A percentile compares a stretch with the other conserved stretches of the same genome.
These are phyloP conservation scores for Brassica incana DNA, from an alignment of 345 rosid genomes.

Conservation along the genomic window DNA sequence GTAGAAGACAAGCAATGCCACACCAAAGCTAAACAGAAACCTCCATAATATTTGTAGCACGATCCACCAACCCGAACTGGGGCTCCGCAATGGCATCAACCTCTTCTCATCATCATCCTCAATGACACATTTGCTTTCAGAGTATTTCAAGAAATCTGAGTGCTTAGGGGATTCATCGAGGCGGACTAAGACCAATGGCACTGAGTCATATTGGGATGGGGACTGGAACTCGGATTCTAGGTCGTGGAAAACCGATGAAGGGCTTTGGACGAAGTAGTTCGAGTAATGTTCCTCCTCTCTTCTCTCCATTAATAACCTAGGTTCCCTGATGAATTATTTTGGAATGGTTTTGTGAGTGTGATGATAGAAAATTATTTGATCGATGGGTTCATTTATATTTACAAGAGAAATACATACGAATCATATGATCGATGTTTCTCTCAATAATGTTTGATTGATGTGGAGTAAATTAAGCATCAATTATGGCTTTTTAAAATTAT, in stretches of 20 bases:
- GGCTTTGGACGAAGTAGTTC: slow-evolving; percentile 76
- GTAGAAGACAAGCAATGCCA: slow-evolving; percentile 81
- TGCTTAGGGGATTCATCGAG: slow-evolving; percentile 49
- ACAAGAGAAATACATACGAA: background rate
- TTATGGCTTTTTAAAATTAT: background rate
- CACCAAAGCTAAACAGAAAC: slow-evolving; percentile 60
- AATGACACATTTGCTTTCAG: slow-evolving; percentile 49
- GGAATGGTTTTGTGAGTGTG: background rate
- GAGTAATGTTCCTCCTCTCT: slow-evolving; percentile 51
- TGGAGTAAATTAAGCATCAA: slow-evolving; percentile 20
- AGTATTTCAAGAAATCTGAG: slow-evolving; percentile 51
- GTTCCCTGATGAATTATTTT: background rate
- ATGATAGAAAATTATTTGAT: slow-evolving; percentile 7
- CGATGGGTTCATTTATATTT: slow-evolving; percentile 25
- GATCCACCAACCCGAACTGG: slow-evolving; percentile 58
- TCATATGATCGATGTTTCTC: slow-evolving; percentile 8
- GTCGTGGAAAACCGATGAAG: slow-evolving; percentile 47
- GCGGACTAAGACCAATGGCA: slow-evolving; percentile 27
- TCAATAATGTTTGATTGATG: background rate
- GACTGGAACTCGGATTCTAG: slow-evolving; percentile 45
- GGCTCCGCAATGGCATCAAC: slow-evolving; percentile 50
- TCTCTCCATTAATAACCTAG: slow-evolving; percentile 29
- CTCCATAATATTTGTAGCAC: slow-evolving; percentile 74
- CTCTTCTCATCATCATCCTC: slow-evolving; percentile 39
- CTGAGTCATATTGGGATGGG: slow-evolving; percentile 44